These are phyloP conservation scores for Sarocladium kiliense DNA, from an alignment of 2,329 filamentous ascomycete species.

Conservation along the genomic window DNA sequence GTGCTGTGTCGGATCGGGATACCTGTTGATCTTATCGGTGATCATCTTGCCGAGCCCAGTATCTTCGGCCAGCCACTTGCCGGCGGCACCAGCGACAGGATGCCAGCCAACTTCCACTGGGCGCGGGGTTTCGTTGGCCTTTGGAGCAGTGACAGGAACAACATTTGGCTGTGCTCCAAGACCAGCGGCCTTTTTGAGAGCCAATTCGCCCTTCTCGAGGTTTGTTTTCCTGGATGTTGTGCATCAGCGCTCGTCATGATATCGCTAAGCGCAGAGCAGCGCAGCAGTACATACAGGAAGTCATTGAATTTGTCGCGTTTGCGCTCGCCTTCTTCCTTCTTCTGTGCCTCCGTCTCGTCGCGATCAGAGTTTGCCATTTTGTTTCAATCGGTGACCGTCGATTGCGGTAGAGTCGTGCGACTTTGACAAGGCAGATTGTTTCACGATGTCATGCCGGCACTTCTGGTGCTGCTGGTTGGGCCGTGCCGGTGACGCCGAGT, in stretches of 20 bases:
- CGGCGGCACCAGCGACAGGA: constrained; percentile 49
- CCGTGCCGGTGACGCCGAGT: no score
- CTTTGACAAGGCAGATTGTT: no score
- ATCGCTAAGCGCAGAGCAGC: no score
- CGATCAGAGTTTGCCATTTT: background rate
- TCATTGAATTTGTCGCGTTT: constrained; percentile 26
- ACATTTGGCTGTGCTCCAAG: constrained; percentile 26
- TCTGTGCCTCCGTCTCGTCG: background rate
- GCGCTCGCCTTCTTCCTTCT: constrained; percentile 18
- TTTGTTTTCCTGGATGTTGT: constrained; percentile 23
- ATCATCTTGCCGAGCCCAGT: constrained; percentile 51
- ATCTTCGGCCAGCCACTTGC: constrained; percentile 54
- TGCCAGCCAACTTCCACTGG: constrained; percentile 53
- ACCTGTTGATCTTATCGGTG: constrained; percentile 47
- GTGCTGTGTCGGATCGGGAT: constrained; percentile 55
- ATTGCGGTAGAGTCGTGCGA: background rate
- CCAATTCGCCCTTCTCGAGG: constrained; percentile 28
- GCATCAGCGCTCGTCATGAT: background rate
- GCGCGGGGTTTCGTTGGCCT: constrained; percentile 23
- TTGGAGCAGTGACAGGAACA: constrained; percentile 22
- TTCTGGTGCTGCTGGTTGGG: no score
- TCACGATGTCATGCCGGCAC: no score
- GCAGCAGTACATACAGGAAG: constrained; percentile 20
- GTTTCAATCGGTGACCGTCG: background rate
- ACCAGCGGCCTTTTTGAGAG: constrained; percentile 29